Percentiles rank a stretch among this genome's conserved stretches.
Evolutionary conservation across 2,329 filamentous ascomycete genomes (phyloP).

Genomic region (Xylaria sp.): DNA sequence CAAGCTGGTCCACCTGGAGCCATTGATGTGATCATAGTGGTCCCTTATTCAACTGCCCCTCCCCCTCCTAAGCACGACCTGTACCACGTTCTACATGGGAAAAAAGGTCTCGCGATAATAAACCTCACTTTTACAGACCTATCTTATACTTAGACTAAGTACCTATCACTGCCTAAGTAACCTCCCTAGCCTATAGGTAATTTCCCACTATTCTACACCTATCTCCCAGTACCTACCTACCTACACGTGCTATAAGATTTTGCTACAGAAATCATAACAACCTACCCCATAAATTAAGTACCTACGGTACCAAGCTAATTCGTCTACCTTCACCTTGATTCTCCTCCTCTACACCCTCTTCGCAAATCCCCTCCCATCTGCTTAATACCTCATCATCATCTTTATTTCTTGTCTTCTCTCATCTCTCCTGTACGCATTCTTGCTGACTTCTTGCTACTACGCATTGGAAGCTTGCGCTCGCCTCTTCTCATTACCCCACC

Average conservation of each 20-base stretch:
- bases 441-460: constrained; percentile 2
- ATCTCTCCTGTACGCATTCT: neutral
- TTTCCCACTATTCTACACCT: constrained; percentile 12
- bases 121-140: constrained; percentile 8
- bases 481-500: constrained; percentile 3
- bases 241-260: neutral
- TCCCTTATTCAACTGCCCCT: constrained; percentile 29
- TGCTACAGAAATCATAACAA: constrained; percentile 1
- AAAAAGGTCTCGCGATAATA: constrained; percentile 22
- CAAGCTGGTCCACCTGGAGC: constrained; percentile 9
- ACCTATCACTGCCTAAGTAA: neutral
- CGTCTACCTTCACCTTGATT: constrained; percentile 19
- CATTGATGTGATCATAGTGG: constrained; percentile 24
- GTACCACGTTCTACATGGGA: constrained; percentile 12
- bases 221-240: neutral
- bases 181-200: neutral
- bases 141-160: neutral
- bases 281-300: constrained; percentile 22
- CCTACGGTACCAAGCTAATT: constrained; percentile 15
- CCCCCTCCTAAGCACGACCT: constrained; percentile 26
- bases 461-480: constrained; percentile 11
- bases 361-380: constrained; percentile 19
- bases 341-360: constrained; percentile 14
- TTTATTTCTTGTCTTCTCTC: neutral
- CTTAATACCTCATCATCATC: constrained; percentile 35